Conservation (phyloP, 1,139 yeast genomes). For the Kluyveromyces sp. region DNA sequence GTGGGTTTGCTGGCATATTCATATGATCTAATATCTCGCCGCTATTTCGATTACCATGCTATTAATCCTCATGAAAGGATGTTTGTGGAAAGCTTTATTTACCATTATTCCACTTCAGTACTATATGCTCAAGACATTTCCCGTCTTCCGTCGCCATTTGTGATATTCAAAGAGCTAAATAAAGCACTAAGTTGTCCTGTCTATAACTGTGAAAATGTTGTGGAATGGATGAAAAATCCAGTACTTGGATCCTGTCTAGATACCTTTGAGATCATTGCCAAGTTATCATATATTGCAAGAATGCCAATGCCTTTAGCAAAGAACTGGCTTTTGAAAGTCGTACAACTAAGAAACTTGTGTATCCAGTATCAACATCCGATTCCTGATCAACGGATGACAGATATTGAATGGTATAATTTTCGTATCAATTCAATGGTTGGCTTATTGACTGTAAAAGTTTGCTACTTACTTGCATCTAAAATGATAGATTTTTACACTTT, state of each 20-base stretch:
- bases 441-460: conserved; percentile 10
- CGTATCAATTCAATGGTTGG: conserved; percentile 11
- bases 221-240: conserved; percentile 33
- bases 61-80: conserved; percentile 24
- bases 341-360: conserved; percentile 9
- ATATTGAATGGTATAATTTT: conserved; percentile 10
- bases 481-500: conserved; percentile 8
- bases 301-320: conserved; percentile 16
- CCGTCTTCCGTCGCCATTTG: conserved; percentile 33
- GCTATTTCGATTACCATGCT: conserved; percentile 10
- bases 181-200: conserved; percentile 29
- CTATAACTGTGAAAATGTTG: conserved; percentile 22
- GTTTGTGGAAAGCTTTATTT: conserved; percentile 34
- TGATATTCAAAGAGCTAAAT: conserved; percentile 29
- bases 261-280: conserved; percentile 34
- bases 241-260: conserved; percentile 32
- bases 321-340: conserved; percentile 7
- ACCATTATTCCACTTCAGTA: conserved; percentile 31
- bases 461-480: conserved; percentile 12
- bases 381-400: conserved; percentile 9
- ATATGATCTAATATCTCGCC: conserved; percentile 22
- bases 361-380: conserved; percentile 9
- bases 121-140: conserved; percentile 23
- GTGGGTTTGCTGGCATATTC: conserved; percentile 27
- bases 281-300: conserved; percentile 35